Evolutionary conservation across 768 basidiomycete genomes (phyloP).

Genomic region (Boletus insuetus): DNA sequence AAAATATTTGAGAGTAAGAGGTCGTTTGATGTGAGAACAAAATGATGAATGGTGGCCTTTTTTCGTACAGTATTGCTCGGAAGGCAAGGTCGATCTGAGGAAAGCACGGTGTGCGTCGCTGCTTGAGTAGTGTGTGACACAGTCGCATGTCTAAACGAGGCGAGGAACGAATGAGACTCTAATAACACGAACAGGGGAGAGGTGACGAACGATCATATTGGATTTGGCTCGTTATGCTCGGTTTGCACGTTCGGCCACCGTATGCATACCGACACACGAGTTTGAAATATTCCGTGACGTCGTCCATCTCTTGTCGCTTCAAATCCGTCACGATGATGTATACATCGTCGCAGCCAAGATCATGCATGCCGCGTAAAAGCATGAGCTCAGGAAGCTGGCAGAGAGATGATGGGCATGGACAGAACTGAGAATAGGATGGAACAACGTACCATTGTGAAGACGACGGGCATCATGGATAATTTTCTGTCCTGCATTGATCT

Average conservation of each 20-base stretch:
- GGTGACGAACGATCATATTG: conserved; percentile 63
- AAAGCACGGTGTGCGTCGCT: conserved; percentile 75
- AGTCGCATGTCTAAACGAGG: conserved; percentile 56
- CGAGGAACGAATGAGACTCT: conserved; percentile 3
- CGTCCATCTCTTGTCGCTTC: conserved; percentile 79
- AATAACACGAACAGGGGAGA: background rate
- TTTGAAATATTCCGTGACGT: conserved; percentile 75
- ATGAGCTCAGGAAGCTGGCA: conserved; percentile 72
- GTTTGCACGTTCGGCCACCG: conserved; percentile 57
- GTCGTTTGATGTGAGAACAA: conserved; percentile 79
- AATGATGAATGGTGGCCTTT: conserved; percentile 71
- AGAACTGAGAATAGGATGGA: background rate
- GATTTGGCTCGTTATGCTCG: conserved; percentile 63
- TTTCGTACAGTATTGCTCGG: conserved; percentile 73
- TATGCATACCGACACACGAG: conserved; percentile 66
- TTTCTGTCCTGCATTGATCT: conserved; percentile 71
- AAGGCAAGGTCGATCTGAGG: conserved; percentile 79
- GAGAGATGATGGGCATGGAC: conserved; percentile 1
- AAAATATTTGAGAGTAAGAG: conserved; percentile 79
- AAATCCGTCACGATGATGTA: conserved; percentile 78
- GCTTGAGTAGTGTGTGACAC: conserved; percentile 61
- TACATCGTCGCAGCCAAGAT: conserved; percentile 74
- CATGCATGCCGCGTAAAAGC: conserved; percentile 79
- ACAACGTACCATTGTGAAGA: conserved; percentile 69
- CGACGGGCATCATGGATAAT: conserved; percentile 74